A percentile compares a stretch with the other conserved stretches of the same genome.
These are phyloP conservation scores for Daldinia grandis DNA, from an alignment of 495 filamentous ascomycete genomes.

Conservation along the genomic window DNA sequence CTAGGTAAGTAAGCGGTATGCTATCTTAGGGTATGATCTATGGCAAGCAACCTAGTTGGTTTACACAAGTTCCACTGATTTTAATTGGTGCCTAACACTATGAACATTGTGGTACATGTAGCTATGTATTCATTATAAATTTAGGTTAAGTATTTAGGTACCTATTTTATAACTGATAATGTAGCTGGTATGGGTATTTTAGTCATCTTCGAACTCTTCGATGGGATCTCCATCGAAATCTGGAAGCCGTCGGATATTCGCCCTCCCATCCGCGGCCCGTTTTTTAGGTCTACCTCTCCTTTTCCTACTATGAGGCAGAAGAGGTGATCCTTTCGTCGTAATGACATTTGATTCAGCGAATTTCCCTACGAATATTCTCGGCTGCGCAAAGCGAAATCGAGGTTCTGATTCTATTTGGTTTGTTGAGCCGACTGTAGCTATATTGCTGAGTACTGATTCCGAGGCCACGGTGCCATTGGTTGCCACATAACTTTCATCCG, in stretches of 20 bases:
- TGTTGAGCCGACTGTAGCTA: slow-evolving; percentile 35
- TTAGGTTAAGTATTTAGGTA: not conserved
- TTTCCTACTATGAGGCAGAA: slow-evolving; percentile 24
- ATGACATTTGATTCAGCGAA: slow-evolving; percentile 19
- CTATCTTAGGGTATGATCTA: not conserved
- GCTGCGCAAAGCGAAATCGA: slow-evolving; percentile 48
- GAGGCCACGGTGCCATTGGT: slow-evolving; percentile 35
- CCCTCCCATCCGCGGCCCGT: slow-evolving; percentile 48
- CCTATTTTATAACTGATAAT: not conserved
- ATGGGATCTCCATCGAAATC: slow-evolving; percentile 57
- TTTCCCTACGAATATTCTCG: slow-evolving; percentile 55
- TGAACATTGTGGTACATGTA: not conserved
- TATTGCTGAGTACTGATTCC: slow-evolving; percentile 39
- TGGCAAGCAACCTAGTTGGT: not conserved
- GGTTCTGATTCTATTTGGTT: slow-evolving; percentile 31
- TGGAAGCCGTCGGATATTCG: slow-evolving; percentile 53
- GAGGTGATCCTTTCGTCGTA: not conserved
- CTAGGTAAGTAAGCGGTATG: not conserved
- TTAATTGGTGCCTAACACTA: slow-evolving; percentile 14
- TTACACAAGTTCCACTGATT: not conserved
- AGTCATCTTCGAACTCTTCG: slow-evolving; percentile 53
- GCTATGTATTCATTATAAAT: not conserved
- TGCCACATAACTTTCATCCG: slow-evolving; percentile 34
- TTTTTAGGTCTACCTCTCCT: slow-evolving; percentile 47
- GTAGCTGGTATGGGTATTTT: slow-evolving; percentile 1